Base-by-base conservation (phyloP, 108 stramenopile genomes). In the Skeletonema potamos region DNA sequence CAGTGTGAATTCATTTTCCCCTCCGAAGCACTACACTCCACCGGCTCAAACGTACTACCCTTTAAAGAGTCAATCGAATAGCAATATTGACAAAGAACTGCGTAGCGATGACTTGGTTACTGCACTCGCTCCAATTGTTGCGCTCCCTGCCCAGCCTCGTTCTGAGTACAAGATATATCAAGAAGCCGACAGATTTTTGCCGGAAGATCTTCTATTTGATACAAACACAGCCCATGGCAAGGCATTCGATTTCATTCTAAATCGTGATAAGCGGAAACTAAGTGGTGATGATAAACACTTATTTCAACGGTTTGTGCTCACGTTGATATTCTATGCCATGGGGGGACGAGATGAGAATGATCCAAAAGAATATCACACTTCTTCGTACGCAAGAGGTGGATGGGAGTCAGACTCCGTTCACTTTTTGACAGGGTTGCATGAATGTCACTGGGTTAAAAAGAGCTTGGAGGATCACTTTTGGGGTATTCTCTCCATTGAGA, bases 401-500 rank as follows among this genome's bases (percentile, higher is more conserved):
- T 79, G 78, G 78, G 67, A 69, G 33, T 74, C 73, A 27, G 48
- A 41, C 8, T 33, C 41, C 27, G 73, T 68, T n/a, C 68, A 79
- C 60, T 79, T 79, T 60, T 79, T 74, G 54, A 74, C 73, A n/a
- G 67, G 68, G 20, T 56, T 79, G 54, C 72, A 79, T 74, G 78
- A 79, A 74, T 79, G 78, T 55, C 72, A 79, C 54, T 79, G 78
- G 78, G 73, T 74, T 18, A 74, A 70, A 32, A 79, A 74, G 41
- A 73, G 75, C 58, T 29, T 76, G 41, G 41, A 62, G 18, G 75
- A 76, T 64, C 62, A 66, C 27, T 76, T 76, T 63, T 76, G 75
- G 75, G 68, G 62, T n/a, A 39, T 76, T 30, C 39, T 76, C 29
- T 55, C 34, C 22, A 64, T 73, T 22, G 71, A 77, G 11, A 37